Percentiles rank a stretch among this genome's conserved stretches.
These are phyloP conservation scores for Aspergillus hortae DNA, from an alignment of 2,329 filamentous ascomycete species.

Conservation along the genomic window DNA sequence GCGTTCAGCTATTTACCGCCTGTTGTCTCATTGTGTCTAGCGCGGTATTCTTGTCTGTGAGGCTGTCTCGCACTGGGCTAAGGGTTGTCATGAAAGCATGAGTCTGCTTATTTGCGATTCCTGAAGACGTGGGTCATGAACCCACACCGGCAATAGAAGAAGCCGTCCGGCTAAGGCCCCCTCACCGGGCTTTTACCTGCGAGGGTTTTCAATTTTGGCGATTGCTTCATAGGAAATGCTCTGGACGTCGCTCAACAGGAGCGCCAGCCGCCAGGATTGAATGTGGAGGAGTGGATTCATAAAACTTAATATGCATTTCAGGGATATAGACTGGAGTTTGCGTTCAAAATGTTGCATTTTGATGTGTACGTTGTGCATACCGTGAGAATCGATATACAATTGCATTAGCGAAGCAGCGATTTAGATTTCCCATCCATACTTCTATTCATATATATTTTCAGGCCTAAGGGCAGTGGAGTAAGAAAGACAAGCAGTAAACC, in stretches of 20 bases:
- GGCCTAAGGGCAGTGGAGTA: background rate
- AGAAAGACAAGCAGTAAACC: background rate
- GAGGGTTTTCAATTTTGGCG: too few relatives aligned
- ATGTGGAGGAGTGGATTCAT: too few relatives aligned
- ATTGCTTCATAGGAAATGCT: too few relatives aligned
- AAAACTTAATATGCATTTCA: background rate
- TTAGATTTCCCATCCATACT: background rate
- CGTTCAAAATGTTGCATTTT: background rate
- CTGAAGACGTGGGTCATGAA: too few relatives aligned
- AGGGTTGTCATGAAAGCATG: slow-evolving; percentile 26
- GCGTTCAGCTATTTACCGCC: slow-evolving; percentile 42
- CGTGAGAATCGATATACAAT: background rate
- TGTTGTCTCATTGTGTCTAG: slow-evolving; percentile 28
- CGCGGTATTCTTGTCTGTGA: slow-evolving; percentile 23
- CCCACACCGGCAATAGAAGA: too few relatives aligned
- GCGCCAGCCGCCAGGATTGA: too few relatives aligned
- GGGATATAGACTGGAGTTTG: slow-evolving; percentile 1
- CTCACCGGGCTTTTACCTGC: too few relatives aligned
- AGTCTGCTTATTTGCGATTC: slow-evolving; percentile 4
- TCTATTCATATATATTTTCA: background rate
- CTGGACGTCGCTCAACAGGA: too few relatives aligned
- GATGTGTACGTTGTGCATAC: background rate
- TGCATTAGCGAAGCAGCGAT: background rate
- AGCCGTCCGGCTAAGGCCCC: too few relatives aligned
- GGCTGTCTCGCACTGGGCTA: slow-evolving; percentile 32